Base-by-base conservation (phyloP, 78 protist genomes). In the Pigoraptor vietnamica region DNA sequence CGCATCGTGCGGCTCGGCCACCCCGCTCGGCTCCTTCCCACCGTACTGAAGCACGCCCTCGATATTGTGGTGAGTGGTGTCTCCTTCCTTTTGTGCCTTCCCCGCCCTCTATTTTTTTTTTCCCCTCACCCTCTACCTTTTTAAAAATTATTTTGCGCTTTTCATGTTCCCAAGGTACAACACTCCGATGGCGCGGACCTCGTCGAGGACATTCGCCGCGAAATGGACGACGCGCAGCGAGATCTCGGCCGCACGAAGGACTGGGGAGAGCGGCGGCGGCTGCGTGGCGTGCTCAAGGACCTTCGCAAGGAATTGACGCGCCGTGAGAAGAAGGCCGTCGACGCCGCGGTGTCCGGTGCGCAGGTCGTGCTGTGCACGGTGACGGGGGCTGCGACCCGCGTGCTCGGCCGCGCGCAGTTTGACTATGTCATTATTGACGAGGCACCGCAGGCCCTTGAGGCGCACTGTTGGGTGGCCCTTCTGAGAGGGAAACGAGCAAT, bases 1-100 rank as follows among this genome's bases (percentile, higher is more conserved):
- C 2, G 19, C 56, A 9, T 92, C 0, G 96, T 94, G n/a, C 88
- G 96, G 23, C 40, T 93, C 25, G 96, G 96, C 19, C 96, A 94
- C 67, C 93, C 94, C 9, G 95, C 94, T 33, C 37, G 96, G 33
- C 40, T 94, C 36, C 86, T 88, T 56, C 93, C 91, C 1, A 0
- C 19, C 19, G 90, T 94, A 25, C 48, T 33, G 32, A 29, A 1
- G 25, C 23, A 14, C 37, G 21, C 92, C 24, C 88, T 94, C 33
- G 96, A 94, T 33, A 39, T 67, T 10, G 23, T 10, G 36, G 2
- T 93, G 39, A 23, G 2, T 10, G 24, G 67, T 48, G 29, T 21
- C 14, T 48, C 29, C 67, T 14, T 21, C 14, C 67, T 6, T 48
- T 48, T 48, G 67, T 48, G 6, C 14, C 67, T 14, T 48, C 67